These are phyloP conservation scores for Wickerhamomyces subpelliculosus DNA, from an alignment of 805 yeast genomes.

Conservation along the genomic window DNA sequence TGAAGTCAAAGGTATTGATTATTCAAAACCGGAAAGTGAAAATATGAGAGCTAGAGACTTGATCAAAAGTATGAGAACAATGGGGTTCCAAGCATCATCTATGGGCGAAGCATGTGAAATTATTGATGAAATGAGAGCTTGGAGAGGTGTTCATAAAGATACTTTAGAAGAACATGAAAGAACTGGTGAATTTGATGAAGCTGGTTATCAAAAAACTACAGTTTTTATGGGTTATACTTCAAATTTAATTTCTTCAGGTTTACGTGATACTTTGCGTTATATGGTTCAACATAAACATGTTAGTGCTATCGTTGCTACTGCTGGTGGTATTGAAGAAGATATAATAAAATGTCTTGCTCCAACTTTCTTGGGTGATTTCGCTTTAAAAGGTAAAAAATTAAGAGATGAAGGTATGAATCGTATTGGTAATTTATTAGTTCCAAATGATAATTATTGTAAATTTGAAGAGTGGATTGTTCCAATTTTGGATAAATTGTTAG, in stretches of 20 bases:
- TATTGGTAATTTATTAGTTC: constrained; percentile 94
- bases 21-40: constrained; percentile 67
- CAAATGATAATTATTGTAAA: constrained; percentile 94
- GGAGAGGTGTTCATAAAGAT: constrained; percentile 81
- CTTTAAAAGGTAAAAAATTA: constrained; percentile 69
- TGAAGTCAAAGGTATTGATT: constrained; percentile 84
- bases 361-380: constrained; percentile 88
- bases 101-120: constrained; percentile 87
- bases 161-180: constrained; percentile 62
- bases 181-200: constrained; percentile 71
- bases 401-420: constrained; percentile 97
- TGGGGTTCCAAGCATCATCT: constrained; percentile 96
- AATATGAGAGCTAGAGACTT: constrained; percentile 77
- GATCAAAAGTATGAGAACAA: constrained; percentile 75
- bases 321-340: constrained; percentile 98
- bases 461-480: constrained; percentile 99
- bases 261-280: constrained; percentile 83
- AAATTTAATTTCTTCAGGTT: constrained; percentile 89
- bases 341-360: constrained; percentile 94
- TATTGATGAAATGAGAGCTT: constrained; percentile 82
- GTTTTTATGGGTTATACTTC: constrained; percentile 96
- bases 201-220: constrained; percentile 78
- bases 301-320: constrained; percentile 92
- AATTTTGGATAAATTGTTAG: constrained; percentile 74
- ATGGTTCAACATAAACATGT: constrained; percentile 93